Conservation (phyloP, 257 asterid species). For the Hygrophila difformis region DNA sequence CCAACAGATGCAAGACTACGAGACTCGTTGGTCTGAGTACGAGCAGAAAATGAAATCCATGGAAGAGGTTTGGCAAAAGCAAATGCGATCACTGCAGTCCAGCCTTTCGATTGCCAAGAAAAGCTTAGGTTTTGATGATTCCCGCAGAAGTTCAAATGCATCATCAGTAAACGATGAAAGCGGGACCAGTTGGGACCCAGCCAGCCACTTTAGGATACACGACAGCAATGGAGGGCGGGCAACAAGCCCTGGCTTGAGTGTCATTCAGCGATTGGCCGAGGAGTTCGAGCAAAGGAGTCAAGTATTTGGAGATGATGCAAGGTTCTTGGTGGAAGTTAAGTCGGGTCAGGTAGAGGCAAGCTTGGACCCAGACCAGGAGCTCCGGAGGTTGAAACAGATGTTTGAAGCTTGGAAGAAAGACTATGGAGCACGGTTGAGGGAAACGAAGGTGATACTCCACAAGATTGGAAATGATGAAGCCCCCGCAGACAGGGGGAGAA, state of each 20-base stretch:
- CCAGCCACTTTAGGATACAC: constrained; percentile 37
- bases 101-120: constrained; percentile 88
- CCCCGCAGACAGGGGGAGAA: constrained; percentile 47
- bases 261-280: constrained; percentile 76
- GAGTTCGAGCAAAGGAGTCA: constrained; percentile 95
- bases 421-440: constrained; percentile 75
- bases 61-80: constrained; percentile 99
- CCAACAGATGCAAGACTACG: constrained; percentile 85
- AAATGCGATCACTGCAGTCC: constrained; percentile 94
- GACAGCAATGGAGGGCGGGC: constrained; percentile 52
- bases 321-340: constrained; percentile 88
- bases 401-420: constrained; percentile 97
- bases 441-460: constrained; percentile 74
- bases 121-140: constrained; percentile 72
- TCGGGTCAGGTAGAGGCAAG: constrained; percentile 84
- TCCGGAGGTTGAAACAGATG: constrained; percentile 75
- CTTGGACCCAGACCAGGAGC: constrained; percentile 84
- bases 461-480: constrained; percentile 72
- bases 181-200: constrained; percentile 55
- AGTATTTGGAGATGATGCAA: constrained; percentile 90
- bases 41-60: constrained; percentile 93
- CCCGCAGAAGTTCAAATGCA: constrained; percentile 66
- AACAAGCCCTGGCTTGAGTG: constrained; percentile 54
- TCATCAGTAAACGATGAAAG: constrained; percentile 51
- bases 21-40: constrained; percentile 93